These are phyloP conservation scores for Fusarium paranaense DNA, from an alignment of 2,329 filamentous ascomycete species.

Conservation along the genomic window DNA sequence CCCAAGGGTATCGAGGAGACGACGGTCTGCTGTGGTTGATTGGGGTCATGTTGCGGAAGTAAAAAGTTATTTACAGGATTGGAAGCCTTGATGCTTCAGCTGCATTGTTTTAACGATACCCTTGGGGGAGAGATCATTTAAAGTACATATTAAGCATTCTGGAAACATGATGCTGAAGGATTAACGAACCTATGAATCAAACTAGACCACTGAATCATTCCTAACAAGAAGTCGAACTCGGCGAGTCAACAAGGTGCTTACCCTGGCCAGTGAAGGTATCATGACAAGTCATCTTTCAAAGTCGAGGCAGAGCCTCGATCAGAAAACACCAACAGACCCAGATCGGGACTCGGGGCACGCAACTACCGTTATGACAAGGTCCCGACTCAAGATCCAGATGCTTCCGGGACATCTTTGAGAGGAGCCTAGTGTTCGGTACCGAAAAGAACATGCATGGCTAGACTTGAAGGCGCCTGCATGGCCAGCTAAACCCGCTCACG, in stretches of 20 bases:
- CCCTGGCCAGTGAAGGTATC: neutral
- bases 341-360: neutral
- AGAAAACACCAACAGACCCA: neutral
- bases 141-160: neutral
- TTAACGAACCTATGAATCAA: neutral
- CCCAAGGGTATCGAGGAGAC: slow-evolving; percentile 56
- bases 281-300: neutral
- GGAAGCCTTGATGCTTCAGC: neutral
- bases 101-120: slow-evolving; percentile 31
- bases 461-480: neutral
- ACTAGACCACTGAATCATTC: neutral
- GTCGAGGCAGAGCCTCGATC: neutral
- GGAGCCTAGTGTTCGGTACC: neutral
- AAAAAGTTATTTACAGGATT: neutral
- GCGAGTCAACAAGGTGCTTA: neutral
- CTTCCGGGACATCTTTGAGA: neutral
- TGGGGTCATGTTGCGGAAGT: neutral
- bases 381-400: neutral
- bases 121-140: neutral
- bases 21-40: slow-evolving; percentile 59
- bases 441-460: neutral
- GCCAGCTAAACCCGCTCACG: neutral
- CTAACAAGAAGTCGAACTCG: neutral
- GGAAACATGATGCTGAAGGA: neutral
- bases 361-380: neutral